Conservation (phyloP, 148 eudicot species). For the Limonium bicolor region DNA sequence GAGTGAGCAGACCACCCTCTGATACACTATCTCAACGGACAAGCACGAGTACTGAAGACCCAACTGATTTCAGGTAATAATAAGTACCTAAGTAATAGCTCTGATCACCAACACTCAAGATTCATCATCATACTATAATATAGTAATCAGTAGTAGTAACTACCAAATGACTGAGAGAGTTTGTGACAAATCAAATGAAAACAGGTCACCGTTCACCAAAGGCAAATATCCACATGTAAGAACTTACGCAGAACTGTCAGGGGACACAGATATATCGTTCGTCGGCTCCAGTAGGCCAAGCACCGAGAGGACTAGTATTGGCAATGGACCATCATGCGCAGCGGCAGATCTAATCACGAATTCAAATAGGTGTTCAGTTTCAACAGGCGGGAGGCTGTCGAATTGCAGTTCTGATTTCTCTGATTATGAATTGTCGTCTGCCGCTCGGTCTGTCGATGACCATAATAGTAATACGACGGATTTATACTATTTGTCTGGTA, state of each 20-base stretch:
- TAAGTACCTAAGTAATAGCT: no score
- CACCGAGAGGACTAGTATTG: no score
- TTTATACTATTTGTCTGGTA: no score
- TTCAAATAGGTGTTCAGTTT: no score
- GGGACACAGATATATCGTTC: conserved; percentile 54
- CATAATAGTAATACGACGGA: no score
- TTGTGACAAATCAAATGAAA: not conserved
- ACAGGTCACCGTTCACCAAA: conserved; percentile 69
- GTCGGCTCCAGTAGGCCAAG: conserved; percentile 58
- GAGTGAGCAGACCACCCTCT: conserved; percentile 12
- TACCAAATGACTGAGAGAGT: not conserved
- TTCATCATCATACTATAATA: not conserved
- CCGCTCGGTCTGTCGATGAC: no score
- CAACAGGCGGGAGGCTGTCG: no score
- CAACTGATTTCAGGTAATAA: conserved; percentile 4
- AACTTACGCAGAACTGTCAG: conserved; percentile 37
- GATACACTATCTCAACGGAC: conserved; percentile 6
- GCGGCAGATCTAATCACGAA: no score
- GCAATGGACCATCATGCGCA: no score
- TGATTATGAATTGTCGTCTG: no score
- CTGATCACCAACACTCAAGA: not conserved
- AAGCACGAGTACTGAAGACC: conserved; percentile 13
- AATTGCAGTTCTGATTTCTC: no score
- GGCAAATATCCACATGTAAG: conserved; percentile 43
- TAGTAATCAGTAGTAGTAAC: not conserved